Conservation (phyloP, 2,329 filamentous ascomycete genomes). For the Apiospora sp. region DNA sequence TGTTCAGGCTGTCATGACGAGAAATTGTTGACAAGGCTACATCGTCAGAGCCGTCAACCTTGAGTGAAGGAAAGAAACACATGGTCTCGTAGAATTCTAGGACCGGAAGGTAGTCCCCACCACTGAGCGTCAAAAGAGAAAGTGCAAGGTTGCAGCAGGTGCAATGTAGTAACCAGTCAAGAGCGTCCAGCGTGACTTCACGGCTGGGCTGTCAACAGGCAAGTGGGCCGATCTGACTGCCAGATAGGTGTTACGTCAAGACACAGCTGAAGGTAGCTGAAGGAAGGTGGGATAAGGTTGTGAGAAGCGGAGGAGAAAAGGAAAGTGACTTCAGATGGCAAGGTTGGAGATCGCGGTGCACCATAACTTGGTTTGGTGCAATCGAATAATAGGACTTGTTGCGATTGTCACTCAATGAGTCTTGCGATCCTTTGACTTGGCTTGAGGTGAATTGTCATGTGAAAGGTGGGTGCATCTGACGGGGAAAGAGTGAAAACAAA, state of each 20-base stretch:
- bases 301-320: not conserved
- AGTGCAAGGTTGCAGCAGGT: not conserved
- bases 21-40: not conserved
- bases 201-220: not conserved
- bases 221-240: not conserved
- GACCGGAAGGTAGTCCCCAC: not conserved
- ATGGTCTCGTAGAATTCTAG: not conserved
- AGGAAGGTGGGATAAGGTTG: not conserved
- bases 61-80: conserved; percentile 21
- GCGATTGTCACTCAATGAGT: not conserved
- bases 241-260: not conserved
- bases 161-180: not conserved
- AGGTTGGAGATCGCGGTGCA: not conserved
- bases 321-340: not conserved
- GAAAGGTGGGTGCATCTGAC: not conserved
- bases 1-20: not conserved
- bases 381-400: not conserved
- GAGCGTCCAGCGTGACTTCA: not conserved
- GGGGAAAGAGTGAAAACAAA: not conserved
- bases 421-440: not conserved
- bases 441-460: not conserved
- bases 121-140: not conserved
- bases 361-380: not conserved
- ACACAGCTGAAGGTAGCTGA: not conserved
- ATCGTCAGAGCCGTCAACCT: not conserved